phyloP scores from a whole-genome alignment of 1,284 basidiomycete genomes.

The Malassezia cuniculi region DNA sequence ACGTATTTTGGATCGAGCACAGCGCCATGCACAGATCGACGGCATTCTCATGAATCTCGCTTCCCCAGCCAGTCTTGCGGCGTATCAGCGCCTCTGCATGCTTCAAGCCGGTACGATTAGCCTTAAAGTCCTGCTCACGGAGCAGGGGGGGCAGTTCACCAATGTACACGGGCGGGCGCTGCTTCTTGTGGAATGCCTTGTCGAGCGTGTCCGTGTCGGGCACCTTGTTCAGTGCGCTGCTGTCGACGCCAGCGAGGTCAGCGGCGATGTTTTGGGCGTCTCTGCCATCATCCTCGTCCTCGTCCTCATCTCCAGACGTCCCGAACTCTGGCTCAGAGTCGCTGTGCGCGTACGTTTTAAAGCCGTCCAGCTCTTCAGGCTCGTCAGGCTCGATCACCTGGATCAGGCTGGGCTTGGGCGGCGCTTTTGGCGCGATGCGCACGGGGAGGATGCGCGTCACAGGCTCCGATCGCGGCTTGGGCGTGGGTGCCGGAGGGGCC shows the following conservation, averaged over 20 bases:
- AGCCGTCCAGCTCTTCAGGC: too few relatives aligned
- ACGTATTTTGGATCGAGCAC: slow-evolving; percentile 67
- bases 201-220: slow-evolving; percentile 7
- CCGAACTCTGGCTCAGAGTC: too few relatives aligned
- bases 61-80: slow-evolving; percentile 23
- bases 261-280: slow-evolving; percentile 56
- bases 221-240: slow-evolving; percentile 6
- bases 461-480: too few relatives aligned
- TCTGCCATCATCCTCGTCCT: slow-evolving; percentile 12
- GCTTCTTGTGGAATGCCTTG: slow-evolving; percentile 20
- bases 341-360: too few relatives aligned
- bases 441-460: too few relatives aligned
- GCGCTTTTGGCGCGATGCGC: too few relatives aligned
- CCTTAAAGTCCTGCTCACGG: slow-evolving; percentile 17
- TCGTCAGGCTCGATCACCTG: too few relatives aligned
- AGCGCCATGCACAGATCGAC: slow-evolving; percentile 65
- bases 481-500: too few relatives aligned
- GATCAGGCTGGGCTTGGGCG: too few relatives aligned
- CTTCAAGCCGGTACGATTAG: slow-evolving; percentile 18
- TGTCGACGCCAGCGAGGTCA: slow-evolving; percentile 64
- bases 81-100: slow-evolving; percentile 22
- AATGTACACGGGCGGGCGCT: slow-evolving; percentile 44
- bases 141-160: slow-evolving; percentile 43
- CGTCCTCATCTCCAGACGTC: too few relatives aligned
- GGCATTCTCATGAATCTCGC: slow-evolving; percentile 58